phyloP scores from a whole-genome alignment of 2,329 filamentous ascomycete species.

The Chaetomiaceae sp. region DNA sequence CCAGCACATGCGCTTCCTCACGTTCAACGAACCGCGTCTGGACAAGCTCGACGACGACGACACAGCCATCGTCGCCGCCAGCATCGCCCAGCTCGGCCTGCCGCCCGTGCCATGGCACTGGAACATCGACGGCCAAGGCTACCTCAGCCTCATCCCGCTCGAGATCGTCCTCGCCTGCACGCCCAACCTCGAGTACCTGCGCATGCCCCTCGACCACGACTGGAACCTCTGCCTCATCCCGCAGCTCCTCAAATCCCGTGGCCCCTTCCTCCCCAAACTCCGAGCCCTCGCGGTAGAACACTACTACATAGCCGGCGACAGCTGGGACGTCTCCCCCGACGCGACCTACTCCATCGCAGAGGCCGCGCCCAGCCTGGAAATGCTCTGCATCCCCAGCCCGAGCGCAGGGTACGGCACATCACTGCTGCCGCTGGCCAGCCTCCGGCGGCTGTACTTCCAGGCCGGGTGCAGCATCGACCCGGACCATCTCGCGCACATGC shows the following conservation, averaged over 20 bases:
- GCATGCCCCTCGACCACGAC: background rate
- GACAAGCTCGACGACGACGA: background rate
- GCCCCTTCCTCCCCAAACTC: background rate
- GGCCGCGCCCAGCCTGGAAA: background rate
- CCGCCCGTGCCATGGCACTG: background rate
- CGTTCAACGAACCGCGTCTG: background rate
- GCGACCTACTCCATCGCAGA: background rate
- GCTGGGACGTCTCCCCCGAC: background rate
- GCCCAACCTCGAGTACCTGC: constrained; percentile 6
- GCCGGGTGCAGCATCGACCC: background rate
- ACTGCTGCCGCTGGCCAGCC: background rate
- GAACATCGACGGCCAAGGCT: background rate
- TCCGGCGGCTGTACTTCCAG: constrained; percentile 4
- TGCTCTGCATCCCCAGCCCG: constrained; percentile 1
- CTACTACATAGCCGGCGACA: constrained; percentile 1
- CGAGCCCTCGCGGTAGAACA: background rate
- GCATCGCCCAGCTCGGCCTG: background rate
- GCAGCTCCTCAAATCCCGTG: background rate
- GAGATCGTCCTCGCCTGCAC: constrained; percentile 8
- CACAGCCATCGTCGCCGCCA: background rate
- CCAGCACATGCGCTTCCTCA: background rate
- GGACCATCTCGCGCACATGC: background rate
- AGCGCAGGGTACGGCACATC: background rate
- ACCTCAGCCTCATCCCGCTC: background rate
- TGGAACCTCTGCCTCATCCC: background rate